Evolutionary conservation across 1,284 basidiomycete genomes (phyloP).

Genomic region (Marasmius fiardii): DNA sequence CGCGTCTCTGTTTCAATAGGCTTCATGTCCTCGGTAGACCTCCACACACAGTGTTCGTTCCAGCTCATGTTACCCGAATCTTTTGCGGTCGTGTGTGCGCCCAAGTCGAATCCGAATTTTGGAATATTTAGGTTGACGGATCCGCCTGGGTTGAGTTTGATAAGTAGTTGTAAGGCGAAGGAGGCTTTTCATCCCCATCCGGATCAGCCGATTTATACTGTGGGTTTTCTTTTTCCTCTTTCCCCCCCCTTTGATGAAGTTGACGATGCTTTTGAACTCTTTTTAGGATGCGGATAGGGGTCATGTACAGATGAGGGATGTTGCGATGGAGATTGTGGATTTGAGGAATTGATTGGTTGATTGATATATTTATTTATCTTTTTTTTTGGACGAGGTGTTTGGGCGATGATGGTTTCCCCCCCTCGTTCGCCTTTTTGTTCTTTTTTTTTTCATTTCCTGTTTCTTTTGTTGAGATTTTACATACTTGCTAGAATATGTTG

Average conservation of each 20-base stretch:
- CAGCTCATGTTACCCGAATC: slow-evolving; percentile 87
- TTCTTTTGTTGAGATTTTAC: too few relatives aligned
- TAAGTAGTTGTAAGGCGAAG: slow-evolving; percentile 63
- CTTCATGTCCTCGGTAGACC: slow-evolving; percentile 86
- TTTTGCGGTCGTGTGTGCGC: slow-evolving; percentile 89
- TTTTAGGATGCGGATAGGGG: slow-evolving; percentile 72
- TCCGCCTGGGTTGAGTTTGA: slow-evolving; percentile 73
- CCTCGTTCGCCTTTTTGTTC: too few relatives aligned
- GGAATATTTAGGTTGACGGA: slow-evolving; percentile 87
- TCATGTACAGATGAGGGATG: slow-evolving; percentile 75
- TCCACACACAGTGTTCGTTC: slow-evolving; percentile 87
- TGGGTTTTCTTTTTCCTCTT: slow-evolving; percentile 26
- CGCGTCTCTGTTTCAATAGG: slow-evolving; percentile 32
- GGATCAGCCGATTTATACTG: slow-evolving; percentile 79
- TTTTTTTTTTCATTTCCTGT: too few relatives aligned
- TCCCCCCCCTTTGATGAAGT: neutral
- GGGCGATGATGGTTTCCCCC: too few relatives aligned
- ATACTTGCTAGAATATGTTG: too few relatives aligned
- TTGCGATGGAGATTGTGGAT: slow-evolving; percentile 70
- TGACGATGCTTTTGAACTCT: slow-evolving; percentile 1
- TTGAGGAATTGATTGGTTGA: slow-evolving; percentile 27
- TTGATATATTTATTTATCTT: too few relatives aligned
- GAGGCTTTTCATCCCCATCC: slow-evolving; percentile 85
- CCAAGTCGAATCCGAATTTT: slow-evolving; percentile 72
- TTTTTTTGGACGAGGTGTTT: too few relatives aligned